Evolutionary conservation across 441 rosid species (phyloP).

Genomic region (Cnidoscolus chayamansa): DNA sequence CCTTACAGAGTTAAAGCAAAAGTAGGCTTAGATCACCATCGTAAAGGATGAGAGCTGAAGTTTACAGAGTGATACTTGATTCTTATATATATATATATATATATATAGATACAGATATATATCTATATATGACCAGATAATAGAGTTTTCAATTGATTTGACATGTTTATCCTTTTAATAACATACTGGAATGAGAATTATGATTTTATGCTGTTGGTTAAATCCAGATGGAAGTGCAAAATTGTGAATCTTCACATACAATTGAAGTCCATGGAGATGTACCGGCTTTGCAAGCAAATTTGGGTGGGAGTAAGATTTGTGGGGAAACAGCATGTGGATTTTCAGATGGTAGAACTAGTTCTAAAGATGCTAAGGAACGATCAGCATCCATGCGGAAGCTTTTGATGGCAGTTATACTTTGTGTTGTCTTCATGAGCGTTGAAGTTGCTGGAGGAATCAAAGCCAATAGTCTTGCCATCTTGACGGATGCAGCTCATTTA

Average conservation of each 20-base stretch:
- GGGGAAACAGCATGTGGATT: constrained; percentile 58
- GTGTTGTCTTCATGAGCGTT: constrained; percentile 53
- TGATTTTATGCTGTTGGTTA: constrained; percentile 5
- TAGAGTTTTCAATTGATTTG: neutral
- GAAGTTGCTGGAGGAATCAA: constrained; percentile 65
- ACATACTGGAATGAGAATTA: neutral
- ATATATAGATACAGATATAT: too few relatives aligned
- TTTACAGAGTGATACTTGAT: too few relatives aligned
- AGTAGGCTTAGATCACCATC: neutral
- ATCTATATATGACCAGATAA: neutral
- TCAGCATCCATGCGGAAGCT: constrained; percentile 55
- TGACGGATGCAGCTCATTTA: constrained; percentile 71
- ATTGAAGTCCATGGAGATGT: constrained; percentile 47
- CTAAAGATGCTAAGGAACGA: constrained; percentile 55
- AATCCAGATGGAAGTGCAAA: constrained; percentile 49
- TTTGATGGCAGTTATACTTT: constrained; percentile 48
- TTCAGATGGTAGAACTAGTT: constrained; percentile 44
- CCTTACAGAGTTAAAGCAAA: neutral
- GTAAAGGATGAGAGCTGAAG: too few relatives aligned
- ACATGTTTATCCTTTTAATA: neutral
- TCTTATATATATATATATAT: too few relatives aligned
- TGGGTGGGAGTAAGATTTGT: constrained; percentile 40
- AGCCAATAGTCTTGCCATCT: constrained; percentile 67
- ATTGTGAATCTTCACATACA: constrained; percentile 34
- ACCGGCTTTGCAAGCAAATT: constrained; percentile 23